Evolutionary conservation across 2,329 filamentous ascomycete genomes (phyloP).

Genomic region (Tolypocladium pustulatum): DNA sequence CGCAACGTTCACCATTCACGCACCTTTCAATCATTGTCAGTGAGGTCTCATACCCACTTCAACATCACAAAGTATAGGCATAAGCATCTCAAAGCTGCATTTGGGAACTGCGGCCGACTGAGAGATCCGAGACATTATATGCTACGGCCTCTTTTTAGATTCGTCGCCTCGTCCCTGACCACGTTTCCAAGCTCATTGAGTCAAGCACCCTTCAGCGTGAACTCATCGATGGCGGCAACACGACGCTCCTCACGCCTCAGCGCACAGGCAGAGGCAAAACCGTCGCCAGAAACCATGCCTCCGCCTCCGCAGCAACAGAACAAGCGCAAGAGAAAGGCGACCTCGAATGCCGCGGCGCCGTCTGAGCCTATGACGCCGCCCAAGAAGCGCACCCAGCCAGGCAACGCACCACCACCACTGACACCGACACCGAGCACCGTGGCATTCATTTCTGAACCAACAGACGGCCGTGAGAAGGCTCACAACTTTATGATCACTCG

Average conservation of each 20-base stretch:
- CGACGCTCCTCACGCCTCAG: conserved; percentile 31
- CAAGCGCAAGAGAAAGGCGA: conserved; percentile 24
- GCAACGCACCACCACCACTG: conserved; percentile 20
- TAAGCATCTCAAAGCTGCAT: neutral
- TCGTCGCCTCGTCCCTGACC: neutral
- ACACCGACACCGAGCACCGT: conserved; percentile 38
- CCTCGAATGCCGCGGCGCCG: conserved; percentile 9
- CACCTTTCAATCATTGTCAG: neutral
- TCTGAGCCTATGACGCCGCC: conserved; percentile 17
- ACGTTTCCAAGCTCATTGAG: neutral
- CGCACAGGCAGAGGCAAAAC: conserved; percentile 11
- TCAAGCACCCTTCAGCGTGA: neutral
- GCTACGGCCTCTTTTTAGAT: neutral
- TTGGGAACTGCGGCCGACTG: neutral
- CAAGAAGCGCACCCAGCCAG: conserved; percentile 18
- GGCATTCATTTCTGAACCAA: conserved; percentile 24
- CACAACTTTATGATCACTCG: conserved; percentile 34
- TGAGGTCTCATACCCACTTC: neutral
- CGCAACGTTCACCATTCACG: neutral
- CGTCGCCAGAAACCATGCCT: conserved; percentile 7
- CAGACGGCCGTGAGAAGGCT: conserved; percentile 23
- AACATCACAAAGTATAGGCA: neutral
- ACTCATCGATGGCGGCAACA: conserved; percentile 18
- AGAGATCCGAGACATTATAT: neutral
- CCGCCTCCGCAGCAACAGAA: conserved; percentile 8